phyloP scores from a whole-genome alignment of 106 monocot genomes.

The Dendrobium nobile region DNA sequence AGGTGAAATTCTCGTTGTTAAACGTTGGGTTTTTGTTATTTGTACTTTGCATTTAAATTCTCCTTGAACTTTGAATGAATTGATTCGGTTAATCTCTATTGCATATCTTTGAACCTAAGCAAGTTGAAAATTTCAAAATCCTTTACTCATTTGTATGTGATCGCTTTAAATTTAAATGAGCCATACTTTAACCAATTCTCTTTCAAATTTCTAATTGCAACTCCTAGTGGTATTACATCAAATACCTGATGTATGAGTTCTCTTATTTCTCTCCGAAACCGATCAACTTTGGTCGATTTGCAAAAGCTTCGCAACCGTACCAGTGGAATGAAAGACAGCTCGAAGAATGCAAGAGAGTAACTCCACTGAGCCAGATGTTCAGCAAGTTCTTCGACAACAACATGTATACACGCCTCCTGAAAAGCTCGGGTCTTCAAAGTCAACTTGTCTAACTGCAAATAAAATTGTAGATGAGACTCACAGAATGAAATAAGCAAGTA shows the following conservation, averaged over 20 bases:
- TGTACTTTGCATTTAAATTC: too few relatives aligned
- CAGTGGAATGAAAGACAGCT: constrained; percentile 82
- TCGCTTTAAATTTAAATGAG: too few relatives aligned
- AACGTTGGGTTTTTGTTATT: too few relatives aligned
- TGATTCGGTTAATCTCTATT: too few relatives aligned
- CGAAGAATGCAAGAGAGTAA: constrained; percentile 80
- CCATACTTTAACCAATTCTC: too few relatives aligned
- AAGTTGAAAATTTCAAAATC: too few relatives aligned
- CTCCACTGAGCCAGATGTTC: constrained; percentile 93
- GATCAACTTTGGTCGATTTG: constrained; percentile 59
- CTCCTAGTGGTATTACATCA: too few relatives aligned
- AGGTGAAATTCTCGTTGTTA: too few relatives aligned
- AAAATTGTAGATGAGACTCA: background rate
- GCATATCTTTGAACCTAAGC: too few relatives aligned
- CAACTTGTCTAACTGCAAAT: constrained; percentile 68
- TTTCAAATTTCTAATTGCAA: too few relatives aligned
- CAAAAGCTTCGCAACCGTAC: constrained; percentile 76
- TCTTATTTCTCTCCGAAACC: constrained; percentile 66
- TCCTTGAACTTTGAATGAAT: too few relatives aligned
- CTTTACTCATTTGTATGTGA: too few relatives aligned
- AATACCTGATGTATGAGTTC: constrained; percentile 86
- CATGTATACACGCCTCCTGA: constrained; percentile 78
- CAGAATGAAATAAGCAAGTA: background rate
- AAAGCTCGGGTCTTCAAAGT: constrained; percentile 80
- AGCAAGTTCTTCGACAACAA: constrained; percentile 81